Evolutionary conservation across 2,329 filamentous ascomycete species (phyloP).

Genomic region (Phialophora macrospora): DNA sequence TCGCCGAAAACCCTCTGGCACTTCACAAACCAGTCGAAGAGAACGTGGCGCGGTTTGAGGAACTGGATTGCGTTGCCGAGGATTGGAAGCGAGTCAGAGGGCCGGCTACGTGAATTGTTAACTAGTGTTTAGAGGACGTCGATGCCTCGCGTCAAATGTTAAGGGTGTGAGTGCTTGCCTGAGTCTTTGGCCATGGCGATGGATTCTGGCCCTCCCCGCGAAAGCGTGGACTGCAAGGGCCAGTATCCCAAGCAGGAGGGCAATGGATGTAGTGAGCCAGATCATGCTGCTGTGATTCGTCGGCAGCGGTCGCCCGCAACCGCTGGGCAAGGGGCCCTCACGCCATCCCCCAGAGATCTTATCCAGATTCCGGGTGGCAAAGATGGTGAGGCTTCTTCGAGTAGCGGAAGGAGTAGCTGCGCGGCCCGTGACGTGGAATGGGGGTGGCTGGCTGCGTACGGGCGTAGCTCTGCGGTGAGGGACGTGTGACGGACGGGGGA

Average conservation of each 20-base stretch:
- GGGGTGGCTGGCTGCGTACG: constrained; percentile 7
- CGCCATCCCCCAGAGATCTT: constrained; percentile 18
- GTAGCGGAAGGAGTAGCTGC: neutral
- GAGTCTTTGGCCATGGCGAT: constrained; percentile 28
- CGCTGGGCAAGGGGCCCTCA: constrained; percentile 3
- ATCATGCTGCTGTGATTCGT: constrained; percentile 24
- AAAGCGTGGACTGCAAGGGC: constrained; percentile 11
- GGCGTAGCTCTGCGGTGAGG: neutral
- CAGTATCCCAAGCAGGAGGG: constrained; percentile 21
- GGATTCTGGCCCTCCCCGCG: constrained; percentile 24
- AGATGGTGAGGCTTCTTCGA: constrained; percentile 7
- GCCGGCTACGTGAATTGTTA: constrained; percentile 24
- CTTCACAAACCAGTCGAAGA: constrained; percentile 67
- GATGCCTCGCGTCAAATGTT: too few species aligned
- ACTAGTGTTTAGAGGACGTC: constrained; percentile 4
- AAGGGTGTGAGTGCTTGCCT: constrained; percentile 22
- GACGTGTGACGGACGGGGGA: neutral
- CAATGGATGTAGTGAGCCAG: constrained; percentile 19
- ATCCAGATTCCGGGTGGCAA: constrained; percentile 20
- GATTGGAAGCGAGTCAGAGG: constrained; percentile 51
- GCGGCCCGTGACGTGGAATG: constrained; percentile 13
- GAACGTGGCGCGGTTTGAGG: constrained; percentile 62
- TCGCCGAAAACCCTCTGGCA: constrained; percentile 62
- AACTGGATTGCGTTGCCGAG: constrained; percentile 67
- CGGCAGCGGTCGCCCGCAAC: constrained; percentile 13